phyloP scores from a whole-genome alignment of 2,329 filamentous ascomycete genomes.

The Scolecobasidium constrictum region DNA sequence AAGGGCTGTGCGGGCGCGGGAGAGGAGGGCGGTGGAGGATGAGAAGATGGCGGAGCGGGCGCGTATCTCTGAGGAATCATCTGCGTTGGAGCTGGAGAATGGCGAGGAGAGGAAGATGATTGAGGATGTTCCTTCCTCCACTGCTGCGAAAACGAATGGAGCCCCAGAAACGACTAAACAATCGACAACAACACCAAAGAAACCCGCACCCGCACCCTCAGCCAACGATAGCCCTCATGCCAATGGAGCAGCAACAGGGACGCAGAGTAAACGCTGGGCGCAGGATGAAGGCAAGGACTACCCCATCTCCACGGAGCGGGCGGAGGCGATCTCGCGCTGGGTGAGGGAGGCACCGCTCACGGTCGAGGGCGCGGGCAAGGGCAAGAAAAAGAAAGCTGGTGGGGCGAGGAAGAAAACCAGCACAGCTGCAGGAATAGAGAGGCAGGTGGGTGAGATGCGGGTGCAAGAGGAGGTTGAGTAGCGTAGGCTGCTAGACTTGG shows the following conservation, averaged over 20 bases:
- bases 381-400: constrained; percentile 15
- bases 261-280: not conserved
- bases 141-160: not conserved
- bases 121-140: not conserved
- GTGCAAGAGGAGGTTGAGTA: no score
- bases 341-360: constrained; percentile 39
- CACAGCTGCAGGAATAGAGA: no score
- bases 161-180: not conserved
- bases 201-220: not conserved
- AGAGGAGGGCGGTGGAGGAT: constrained; percentile 45
- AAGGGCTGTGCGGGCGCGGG: constrained; percentile 49
- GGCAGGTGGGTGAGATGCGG: no score
- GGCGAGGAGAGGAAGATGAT: not conserved
- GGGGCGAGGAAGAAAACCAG: not conserved
- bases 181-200: constrained; percentile 1
- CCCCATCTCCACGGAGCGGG: constrained; percentile 58
- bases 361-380: constrained; percentile 20
- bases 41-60: constrained; percentile 32
- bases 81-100: not conserved
- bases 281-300: constrained; percentile 57
- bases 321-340: constrained; percentile 59
- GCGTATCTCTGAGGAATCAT: no score
- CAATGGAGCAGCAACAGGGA: not conserved
- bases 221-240: not conserved
- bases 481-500: no score